Evolutionary conservation across 257 asterid genomes (phyloP), one percentile per base, ranked within the genome.

Genomic region (Nicotiana obtusifolia): DNA sequence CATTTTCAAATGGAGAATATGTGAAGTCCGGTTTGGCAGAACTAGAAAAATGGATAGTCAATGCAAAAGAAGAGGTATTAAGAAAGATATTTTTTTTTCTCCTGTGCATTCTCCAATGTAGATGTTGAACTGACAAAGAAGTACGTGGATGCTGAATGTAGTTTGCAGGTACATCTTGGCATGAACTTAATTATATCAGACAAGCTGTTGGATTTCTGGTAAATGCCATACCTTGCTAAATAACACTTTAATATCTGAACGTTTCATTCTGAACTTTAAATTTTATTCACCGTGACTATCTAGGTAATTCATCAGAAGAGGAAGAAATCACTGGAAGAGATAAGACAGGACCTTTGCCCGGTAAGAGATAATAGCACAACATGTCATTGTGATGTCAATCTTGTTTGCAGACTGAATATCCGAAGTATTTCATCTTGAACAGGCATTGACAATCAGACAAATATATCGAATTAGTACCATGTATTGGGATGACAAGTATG

Each of bases 131-230:
- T 73, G 79, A 73, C 35, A 73, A 73, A 73, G 62, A 73, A 73
- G 22, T 24, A 24, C 4, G 28, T 7, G 41, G 60, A 44, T 83
- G 84, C 61, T 71, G 82, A 66, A 64, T 91, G 86, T 90, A 96
- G 99, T 94, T 87, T 94, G 94, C 98, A 83, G 99, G 99, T 83
- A 94, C 98, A 56, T 93, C 98, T 64, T 94, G 98, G 99, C 98
- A 94, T 84, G 99, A 96, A 86, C 92, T 96, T 78, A 93, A 93
- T 84, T 94, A 93, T 91, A 96, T 96, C 82, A 89, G 99, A 86
- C 99, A 96, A 88, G 99, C 99, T 67, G 98, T 96, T 89, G 99
- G 98, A 68, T 95, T 95, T 87, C 91, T 95, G 99, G 99, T 95
- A 89, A 83, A 83, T 24, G 28, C 41, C 41, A 22, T 84, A 26